Evolutionary conservation across 2,329 filamentous ascomycete genomes (phyloP), one percentile per base, ranked within the genome.

Genomic region (Lasiodiplodia theobromae): DNA sequence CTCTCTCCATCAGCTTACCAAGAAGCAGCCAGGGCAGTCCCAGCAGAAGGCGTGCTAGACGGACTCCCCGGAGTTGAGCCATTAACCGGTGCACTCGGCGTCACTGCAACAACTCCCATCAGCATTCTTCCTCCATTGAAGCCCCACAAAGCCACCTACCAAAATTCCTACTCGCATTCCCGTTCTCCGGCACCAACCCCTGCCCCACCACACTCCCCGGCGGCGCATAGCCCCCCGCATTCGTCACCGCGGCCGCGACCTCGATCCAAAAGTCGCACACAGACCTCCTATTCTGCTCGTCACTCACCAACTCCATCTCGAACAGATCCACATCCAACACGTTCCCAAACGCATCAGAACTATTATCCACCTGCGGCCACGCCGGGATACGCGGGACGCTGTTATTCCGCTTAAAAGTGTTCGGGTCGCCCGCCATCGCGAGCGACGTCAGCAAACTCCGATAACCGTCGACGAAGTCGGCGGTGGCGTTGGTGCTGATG

Each of bases 241-340:
- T 52, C 44, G 65, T 67, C 5, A 67, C n/a, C 25, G 44, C 65
- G 1, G 65, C 65, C 12, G 53, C 65, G 11, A 67, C 18, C 21
- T 60, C 31, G 38, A 57, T 38, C 65, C 65, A 67, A 16, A 67
- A 58, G 40, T 67, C 28, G 31, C 53, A 67, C 12, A 51, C 37
- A 0, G 28, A 3, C 38, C 25, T 44, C 5, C 21, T 38, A 4
- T 47, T 28, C 53, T 67, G 65, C 53, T 44, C 28, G 4, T 60
- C 65, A 4, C 23, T 37, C 11, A 58, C 37, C 28, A 60, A 37
- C 6, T 40, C 65, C 21, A 67, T 47, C 7, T n/a, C 37, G 14
- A 38, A 25, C 18, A 58, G 7, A 3, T 37, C 34, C 2, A 67
- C 47, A 16, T 60, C 47, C 38, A 67, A 12, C 12, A 67, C 65